Base-by-base conservation (phyloP, 345 rosid species). In the Eucalyptus sp. region DNA sequence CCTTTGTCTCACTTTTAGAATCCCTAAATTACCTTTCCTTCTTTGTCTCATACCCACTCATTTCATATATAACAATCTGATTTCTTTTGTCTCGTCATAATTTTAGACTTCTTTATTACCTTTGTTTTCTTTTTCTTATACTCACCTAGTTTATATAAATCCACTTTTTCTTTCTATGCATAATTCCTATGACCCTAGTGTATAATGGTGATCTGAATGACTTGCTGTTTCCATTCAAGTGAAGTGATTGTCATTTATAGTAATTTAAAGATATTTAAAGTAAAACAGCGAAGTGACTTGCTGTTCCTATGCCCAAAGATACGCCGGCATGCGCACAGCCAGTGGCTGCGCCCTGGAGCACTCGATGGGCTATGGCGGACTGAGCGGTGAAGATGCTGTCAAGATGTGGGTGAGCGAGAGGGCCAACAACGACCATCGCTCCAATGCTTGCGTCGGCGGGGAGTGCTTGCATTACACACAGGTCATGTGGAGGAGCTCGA, bases 301-400 rank as follows among this genome's bases (percentile, higher is more conserved):
- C 95, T 22, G 25, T 44, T 44, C 90, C 60, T 94, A 88, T 86
- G 95, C 96, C 49, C 91, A 87, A 51, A 88, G 90, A 87, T 95
- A 95, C 22, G 93, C 94, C 22, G 91, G 84, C 86, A 85, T 88
- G 84, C 90, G 87, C 4, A 37, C 37, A 37, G 37, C 37, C 37
- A 37, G 37, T 3, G 37, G 37, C 37, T 37, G 37, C 37, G 37
- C 37, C 37, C 37, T 37, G 37, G 37, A 37, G 37, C 37, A 37
- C 37, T 37, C 37, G 37, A 37, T 37, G n/a, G n/a, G 37, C 37
- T 37, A 37, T 37, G 37, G 37, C 37, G 37, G 3, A 37, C 37
- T 37, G 37, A 37, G 37, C 37, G 37, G 37, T 37, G 37, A 37
- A 37, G 37, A 37, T 37, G 37, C 37, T 37, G 37, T 37, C 37